Conservation (phyloP, 208 protist genomes). For the Trypanosoma mega region DNA sequence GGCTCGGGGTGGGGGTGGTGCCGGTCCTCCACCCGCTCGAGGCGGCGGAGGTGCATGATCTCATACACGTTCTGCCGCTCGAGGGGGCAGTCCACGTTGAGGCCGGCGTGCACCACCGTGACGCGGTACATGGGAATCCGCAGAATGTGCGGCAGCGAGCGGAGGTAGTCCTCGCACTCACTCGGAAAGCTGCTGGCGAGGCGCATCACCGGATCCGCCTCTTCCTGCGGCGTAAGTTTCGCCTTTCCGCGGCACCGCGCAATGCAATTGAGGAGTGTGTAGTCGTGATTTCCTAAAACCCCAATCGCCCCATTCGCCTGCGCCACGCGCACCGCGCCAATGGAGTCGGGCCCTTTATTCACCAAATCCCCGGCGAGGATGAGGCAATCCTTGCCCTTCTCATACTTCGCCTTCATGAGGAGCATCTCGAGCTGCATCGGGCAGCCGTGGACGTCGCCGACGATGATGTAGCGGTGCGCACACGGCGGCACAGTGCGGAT, state of each 20-base stretch:
- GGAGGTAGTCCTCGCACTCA: conserved; percentile 83
- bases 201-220: conserved; percentile 75
- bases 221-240: conserved; percentile 50
- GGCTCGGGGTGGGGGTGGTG: conserved; percentile 11
- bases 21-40: conserved; percentile 43
- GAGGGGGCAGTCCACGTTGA: conserved; percentile 57
- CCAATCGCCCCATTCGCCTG: conserved; percentile 67
- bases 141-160: conserved; percentile 78
- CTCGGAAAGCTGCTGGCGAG: conserved; percentile 65
- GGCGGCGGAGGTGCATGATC: conserved; percentile 79
- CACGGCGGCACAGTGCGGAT: conserved; percentile 61
- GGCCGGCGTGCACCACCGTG: conserved; percentile 82
- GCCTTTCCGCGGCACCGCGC: conserved; percentile 30
- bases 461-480: conserved; percentile 67
- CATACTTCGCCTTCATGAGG: conserved; percentile 79
- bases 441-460: conserved; percentile 92
- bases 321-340: conserved; percentile 67
- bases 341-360: conserved; percentile 87
- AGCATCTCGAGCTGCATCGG: conserved; percentile 74
- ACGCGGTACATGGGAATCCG: conserved; percentile 80
- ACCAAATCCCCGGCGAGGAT: conserved; percentile 88
- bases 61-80: conserved; percentile 76
- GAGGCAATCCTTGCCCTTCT: conserved; percentile 67
- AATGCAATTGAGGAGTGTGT: conserved; percentile 74
- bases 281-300: conserved; percentile 91